phyloP scores from a whole-genome alignment of 2,329 filamentous ascomycete species.

The Rosellinia necatrix region DNA sequence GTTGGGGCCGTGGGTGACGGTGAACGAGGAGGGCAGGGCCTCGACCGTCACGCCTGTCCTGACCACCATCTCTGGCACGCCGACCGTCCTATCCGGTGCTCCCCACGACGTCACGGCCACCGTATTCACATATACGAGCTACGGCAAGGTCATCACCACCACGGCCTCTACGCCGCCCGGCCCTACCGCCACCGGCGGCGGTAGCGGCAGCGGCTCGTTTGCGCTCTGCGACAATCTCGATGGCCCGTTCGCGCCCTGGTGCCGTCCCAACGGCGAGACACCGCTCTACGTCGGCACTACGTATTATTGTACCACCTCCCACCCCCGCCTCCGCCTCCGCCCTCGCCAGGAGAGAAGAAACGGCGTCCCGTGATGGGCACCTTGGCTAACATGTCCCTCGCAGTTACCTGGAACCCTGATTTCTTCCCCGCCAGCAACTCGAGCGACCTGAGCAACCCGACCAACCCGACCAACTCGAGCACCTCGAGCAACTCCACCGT shows the following conservation, averaged over 20 bases:
- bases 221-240: constrained; percentile 54
- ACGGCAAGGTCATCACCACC: constrained; percentile 37
- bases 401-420: constrained; percentile 62
- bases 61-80: constrained; percentile 52
- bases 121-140: constrained; percentile 42
- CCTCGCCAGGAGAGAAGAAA: neutral
- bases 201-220: constrained; percentile 52
- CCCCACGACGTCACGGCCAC: constrained; percentile 50
- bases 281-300: constrained; percentile 51
- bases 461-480: constrained; percentile 38
- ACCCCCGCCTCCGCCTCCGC: neutral
- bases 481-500: constrained; percentile 48
- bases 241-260: constrained; percentile 56
- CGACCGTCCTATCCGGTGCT: constrained; percentile 45
- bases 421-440: constrained; percentile 51
- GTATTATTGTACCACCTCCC: constrained; percentile 55
- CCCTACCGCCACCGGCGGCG: constrained; percentile 47
- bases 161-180: constrained; percentile 49
- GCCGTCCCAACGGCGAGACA: constrained; percentile 50
- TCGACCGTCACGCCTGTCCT: constrained; percentile 55
- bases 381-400: constrained; percentile 1
- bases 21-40: constrained; percentile 53
- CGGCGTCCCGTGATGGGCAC: neutral
- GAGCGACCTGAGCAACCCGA: no score
- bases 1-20: constrained; percentile 56